Percentiles rank a stretch among this genome's conserved stretches.
phyloP scores from a whole-genome alignment of 345 rosid species.

The Adansonia digitata region DNA sequence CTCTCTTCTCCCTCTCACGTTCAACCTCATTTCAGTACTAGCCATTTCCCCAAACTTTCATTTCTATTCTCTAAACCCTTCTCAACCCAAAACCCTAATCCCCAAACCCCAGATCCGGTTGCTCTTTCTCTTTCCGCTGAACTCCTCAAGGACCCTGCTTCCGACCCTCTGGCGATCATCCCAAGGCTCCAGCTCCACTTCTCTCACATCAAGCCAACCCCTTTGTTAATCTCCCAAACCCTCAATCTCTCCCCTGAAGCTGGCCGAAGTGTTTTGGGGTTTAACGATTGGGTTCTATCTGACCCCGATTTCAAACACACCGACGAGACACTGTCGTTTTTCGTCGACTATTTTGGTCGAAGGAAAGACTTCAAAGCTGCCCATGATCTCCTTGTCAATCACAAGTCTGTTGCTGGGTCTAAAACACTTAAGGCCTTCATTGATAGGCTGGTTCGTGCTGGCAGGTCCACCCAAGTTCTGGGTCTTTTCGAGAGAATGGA shows the following conservation, averaged over 20 bases:
- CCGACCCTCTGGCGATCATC: constrained; percentile 47
- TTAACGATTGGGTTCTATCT: constrained; percentile 60
- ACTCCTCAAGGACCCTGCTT: constrained; percentile 39
- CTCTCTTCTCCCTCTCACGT: constrained; percentile 18
- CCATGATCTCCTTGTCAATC: constrained; percentile 48
- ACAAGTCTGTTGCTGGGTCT: constrained; percentile 46
- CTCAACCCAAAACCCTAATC: constrained; percentile 27
- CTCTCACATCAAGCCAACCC: constrained; percentile 67
- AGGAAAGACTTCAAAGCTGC: constrained; percentile 85
- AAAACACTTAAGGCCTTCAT: constrained; percentile 50
- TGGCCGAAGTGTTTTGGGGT: constrained; percentile 70
- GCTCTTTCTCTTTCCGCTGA: constrained; percentile 68
- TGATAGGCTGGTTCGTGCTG: constrained; percentile 76
- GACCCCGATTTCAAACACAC: constrained; percentile 42
- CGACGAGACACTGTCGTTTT: constrained; percentile 73
- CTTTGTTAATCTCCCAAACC: constrained; percentile 48
- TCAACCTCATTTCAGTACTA: constrained; percentile 14
- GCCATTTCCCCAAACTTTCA: constrained; percentile 22
- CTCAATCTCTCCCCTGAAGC: constrained; percentile 72
- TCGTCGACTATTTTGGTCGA: constrained; percentile 81
- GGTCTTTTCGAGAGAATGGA: constrained; percentile 79
- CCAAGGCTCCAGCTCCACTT: constrained; percentile 64
- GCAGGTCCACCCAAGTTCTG: constrained; percentile 60
- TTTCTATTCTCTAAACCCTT: constrained; percentile 27
- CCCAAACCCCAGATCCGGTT: constrained; percentile 30